These are phyloP conservation scores for Macrocystidia cucumis DNA, from an alignment of 1,284 basidiomycete genomes.

Conservation along the genomic window DNA sequence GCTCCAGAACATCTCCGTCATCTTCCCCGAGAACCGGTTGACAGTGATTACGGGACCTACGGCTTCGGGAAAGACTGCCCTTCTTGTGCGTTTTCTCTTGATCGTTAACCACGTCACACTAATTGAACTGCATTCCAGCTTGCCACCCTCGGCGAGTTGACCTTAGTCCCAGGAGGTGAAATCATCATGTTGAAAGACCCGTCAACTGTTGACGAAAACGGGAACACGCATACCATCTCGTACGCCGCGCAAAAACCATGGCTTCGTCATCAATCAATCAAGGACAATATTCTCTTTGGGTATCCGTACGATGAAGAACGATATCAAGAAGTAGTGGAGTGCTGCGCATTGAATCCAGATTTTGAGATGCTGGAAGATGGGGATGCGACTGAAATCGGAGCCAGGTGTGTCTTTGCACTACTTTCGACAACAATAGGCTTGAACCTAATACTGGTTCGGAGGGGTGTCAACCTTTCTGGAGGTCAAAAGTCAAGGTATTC, in stretches of 20 bases:
- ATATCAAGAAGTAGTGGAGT: slow-evolving; percentile 59
- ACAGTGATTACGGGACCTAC: slow-evolving; percentile 67
- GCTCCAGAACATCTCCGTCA: slow-evolving; percentile 54
- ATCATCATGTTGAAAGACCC: slow-evolving; percentile 62
- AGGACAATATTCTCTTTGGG: slow-evolving; percentile 70
- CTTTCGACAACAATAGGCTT: neutral
- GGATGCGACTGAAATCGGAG: slow-evolving; percentile 79
- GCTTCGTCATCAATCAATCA: slow-evolving; percentile 64
- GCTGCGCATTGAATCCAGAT: slow-evolving; percentile 45
- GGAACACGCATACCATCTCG: slow-evolving; percentile 69
- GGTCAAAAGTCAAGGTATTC: slow-evolving; percentile 1
- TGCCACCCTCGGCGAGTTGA: slow-evolving; percentile 63
- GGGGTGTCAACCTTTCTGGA: slow-evolving; percentile 25
- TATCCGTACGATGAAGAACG: slow-evolving; percentile 56
- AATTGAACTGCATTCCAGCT: slow-evolving; percentile 29
- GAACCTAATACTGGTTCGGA: slow-evolving; percentile 10
- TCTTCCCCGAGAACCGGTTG: slow-evolving; percentile 64
- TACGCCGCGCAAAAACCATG: slow-evolving; percentile 84
- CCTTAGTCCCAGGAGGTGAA: slow-evolving; percentile 35
- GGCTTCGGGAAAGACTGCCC: slow-evolving; percentile 74
- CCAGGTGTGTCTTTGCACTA: slow-evolving; percentile 51
- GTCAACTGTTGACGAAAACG: slow-evolving; percentile 49
- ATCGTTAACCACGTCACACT: neutral
- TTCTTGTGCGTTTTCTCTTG: slow-evolving; percentile 37
- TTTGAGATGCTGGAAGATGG: slow-evolving; percentile 84